Base-by-base conservation (phyloP, 129 eudicot species). In the Pseudognaphalium luteoalbum region DNA sequence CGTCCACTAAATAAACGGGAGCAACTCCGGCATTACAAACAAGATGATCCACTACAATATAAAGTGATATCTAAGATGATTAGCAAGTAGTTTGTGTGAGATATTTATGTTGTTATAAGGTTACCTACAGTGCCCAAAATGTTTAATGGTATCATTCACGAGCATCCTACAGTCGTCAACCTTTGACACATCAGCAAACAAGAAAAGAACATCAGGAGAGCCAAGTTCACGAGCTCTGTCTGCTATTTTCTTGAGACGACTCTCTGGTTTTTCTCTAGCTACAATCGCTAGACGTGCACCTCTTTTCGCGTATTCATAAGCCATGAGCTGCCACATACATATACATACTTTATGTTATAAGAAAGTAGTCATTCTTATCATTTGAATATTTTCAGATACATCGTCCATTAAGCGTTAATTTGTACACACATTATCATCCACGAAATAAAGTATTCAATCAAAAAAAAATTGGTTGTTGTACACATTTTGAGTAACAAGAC, bases 21-120 rank as follows among this genome's bases (percentile, higher is more conserved):
- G 34, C 75, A 9, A 86, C 78, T 42, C 90, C 90, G 11, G 87
- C 87, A 41, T 86, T 86, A 74, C 83, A 83, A 70, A 86, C 90
- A 30, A 86, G 80, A 78, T 86, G 88, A 81, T 83, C 90, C 88
- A 86, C 90, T 86, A 62, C 50, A 21, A 66, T 0, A 37, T 2
- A 37, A 37, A 47, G 51, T 3, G 3, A 32, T 63, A 64, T 64
- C 14, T 32, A 32, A 34, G 44, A 32, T n/a, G 33, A 64, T 30
- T 32, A 14, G 33, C 25, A 3, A 60, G 20, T 35, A 15, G 12
- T 2, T 60, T 20, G 58, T 6, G 9, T 14, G 22, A 68, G 58
- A 66, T 50, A 29, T 42, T 59, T 29, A 51, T 47, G n/a, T 57
- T 28, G 35, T 58, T 39, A 17, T 60, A 61, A 32, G 51, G 79